Conservation (phyloP, 2,329 filamentous ascomycete genomes). For the Aureobasidium sp. region DNA sequence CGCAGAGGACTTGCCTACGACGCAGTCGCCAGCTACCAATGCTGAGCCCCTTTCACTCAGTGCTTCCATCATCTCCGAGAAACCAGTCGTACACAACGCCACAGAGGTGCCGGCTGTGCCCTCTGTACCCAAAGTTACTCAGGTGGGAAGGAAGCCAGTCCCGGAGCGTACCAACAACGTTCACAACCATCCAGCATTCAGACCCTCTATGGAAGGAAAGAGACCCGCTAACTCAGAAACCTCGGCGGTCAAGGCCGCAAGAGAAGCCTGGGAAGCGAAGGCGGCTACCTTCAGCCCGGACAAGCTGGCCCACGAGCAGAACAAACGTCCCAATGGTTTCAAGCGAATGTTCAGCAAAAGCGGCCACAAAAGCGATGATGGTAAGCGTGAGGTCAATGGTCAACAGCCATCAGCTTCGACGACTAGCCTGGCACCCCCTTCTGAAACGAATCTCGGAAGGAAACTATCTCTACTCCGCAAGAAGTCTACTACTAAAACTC, state of each 20-base stretch:
- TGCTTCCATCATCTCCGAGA: constrained; percentile 3
- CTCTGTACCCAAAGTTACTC: constrained; percentile 15
- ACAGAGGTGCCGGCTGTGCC: neutral
- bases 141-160: constrained; percentile 25
- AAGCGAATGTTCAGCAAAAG: constrained; percentile 57
- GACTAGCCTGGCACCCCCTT: constrained; percentile 16
- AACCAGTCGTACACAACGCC: neutral
- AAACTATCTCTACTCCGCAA: constrained; percentile 34
- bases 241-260: constrained; percentile 22
- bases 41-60: neutral
- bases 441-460: constrained; percentile 26
- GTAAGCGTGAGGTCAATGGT: neutral
- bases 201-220: constrained; percentile 14
- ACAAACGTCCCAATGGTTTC: constrained; percentile 44
- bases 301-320: constrained; percentile 23
- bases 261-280: constrained; percentile 21
- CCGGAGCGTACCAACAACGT: constrained; percentile 16
- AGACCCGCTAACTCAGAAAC: constrained; percentile 16
- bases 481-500: constrained; percentile 18
- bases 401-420: neutral
- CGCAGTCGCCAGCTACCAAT: neutral
- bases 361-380: constrained; percentile 41
- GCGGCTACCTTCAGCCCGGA: constrained; percentile 22
- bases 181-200: constrained; percentile 35
- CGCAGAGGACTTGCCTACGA: neutral